Conservation (phyloP, 1,139 yeast genomes). For the Diutina rugosa region DNA sequence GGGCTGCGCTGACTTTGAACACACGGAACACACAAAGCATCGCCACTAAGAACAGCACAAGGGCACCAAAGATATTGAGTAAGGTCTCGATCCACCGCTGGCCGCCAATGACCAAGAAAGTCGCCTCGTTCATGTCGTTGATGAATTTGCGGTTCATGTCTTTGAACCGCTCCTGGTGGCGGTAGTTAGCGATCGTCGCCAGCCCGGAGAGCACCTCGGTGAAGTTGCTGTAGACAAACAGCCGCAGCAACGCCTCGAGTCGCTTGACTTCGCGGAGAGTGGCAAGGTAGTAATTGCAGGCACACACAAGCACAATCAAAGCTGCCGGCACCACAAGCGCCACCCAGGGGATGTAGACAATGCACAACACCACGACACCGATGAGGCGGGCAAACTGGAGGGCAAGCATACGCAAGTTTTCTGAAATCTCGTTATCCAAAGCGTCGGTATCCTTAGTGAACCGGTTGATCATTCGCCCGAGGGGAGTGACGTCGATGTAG, state of each 20-base stretch:
- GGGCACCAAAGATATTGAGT: constrained; percentile 24
- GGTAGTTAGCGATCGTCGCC: constrained; percentile 58
- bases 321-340: constrained; percentile 34
- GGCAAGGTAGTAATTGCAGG: constrained; percentile 46
- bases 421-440: constrained; percentile 9
- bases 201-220: constrained; percentile 65
- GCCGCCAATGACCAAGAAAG: constrained; percentile 48
- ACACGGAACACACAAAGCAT: constrained; percentile 9
- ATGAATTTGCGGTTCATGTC: constrained; percentile 34
- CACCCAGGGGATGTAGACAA: constrained; percentile 15
- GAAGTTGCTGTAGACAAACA: constrained; percentile 66
- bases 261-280: constrained; percentile 71
- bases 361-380: constrained; percentile 7
- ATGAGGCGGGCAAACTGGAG: constrained; percentile 5
- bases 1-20: constrained; percentile 8
- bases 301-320: constrained; percentile 17
- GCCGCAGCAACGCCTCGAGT: constrained; percentile 64
- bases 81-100: constrained; percentile 73
- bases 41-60: constrained; percentile 6
- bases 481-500: constrained; percentile 9
- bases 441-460: constrained; percentile 10
- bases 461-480: constrained; percentile 9
- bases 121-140: constrained; percentile 61
- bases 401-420: constrained; percentile 6
- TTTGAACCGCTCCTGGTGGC: constrained; percentile 36